Conservation (phyloP, 2,329 filamentous ascomycete genomes). For the Lizonia empirigonia region DNA sequence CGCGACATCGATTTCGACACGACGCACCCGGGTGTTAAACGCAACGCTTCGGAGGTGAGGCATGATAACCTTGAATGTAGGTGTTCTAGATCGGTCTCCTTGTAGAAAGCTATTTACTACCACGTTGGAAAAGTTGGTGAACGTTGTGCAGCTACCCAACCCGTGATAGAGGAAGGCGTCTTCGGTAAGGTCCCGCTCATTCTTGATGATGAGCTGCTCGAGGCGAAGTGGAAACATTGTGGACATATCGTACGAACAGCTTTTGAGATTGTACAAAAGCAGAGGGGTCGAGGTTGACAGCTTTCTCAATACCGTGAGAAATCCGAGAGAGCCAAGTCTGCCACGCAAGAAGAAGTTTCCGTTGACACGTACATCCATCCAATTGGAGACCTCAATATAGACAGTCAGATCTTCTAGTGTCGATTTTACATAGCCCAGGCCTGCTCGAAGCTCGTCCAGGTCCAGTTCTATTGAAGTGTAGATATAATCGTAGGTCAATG, state of each 20-base stretch:
- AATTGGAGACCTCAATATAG: neutral
- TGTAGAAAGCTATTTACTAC: no score
- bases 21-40: no score
- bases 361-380: no score
- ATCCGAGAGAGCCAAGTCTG: neutral
- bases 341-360: neutral
- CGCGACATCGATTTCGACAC: no score
- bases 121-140: no score
- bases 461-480: neutral
- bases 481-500: neutral
- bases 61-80: no score
- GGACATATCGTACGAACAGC: neutral
- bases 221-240: neutral
- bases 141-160: no score
- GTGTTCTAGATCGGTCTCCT: no score
- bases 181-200: neutral
- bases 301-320: neutral
- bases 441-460: neutral
- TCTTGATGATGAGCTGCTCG: neutral
- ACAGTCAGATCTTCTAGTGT: neutral
- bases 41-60: no score
- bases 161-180: no score
- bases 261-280: neutral
- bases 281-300: neutral
- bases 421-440: neutral